Evolutionary conservation across 2,329 filamentous ascomycete species (phyloP).

Genomic region (Monilinia polystroma): DNA sequence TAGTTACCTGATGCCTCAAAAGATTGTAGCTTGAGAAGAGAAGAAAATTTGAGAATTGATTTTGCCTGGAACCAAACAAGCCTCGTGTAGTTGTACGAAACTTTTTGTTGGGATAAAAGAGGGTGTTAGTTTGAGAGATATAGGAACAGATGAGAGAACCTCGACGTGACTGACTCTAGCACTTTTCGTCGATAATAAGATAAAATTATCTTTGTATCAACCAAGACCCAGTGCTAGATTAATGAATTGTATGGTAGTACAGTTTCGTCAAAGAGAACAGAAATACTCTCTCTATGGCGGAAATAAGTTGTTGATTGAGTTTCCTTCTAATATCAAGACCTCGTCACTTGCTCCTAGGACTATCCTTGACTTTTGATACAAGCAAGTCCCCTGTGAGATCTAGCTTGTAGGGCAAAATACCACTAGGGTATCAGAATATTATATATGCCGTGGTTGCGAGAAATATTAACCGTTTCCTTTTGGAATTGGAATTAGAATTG

Average conservation of each 20-base stretch:
- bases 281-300: conserved; percentile 9
- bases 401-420: conserved; percentile 31
- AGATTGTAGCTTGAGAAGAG: background rate
- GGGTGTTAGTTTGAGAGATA: background rate
- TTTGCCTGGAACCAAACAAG: conserved; percentile 3
- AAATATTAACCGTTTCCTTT: conserved; percentile 22
- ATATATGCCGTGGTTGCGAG: conserved; percentile 15
- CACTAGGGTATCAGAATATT: conserved; percentile 28
- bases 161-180: conserved; percentile 4
- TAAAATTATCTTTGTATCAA: background rate
- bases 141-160: conserved; percentile 6
- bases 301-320: conserved; percentile 21
- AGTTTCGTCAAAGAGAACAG: conserved; percentile 17
- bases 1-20: conserved; percentile 5
- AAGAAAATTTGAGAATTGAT: conserved; percentile 22
- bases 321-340: conserved; percentile 28
- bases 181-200: conserved; percentile 16
- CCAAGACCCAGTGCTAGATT: conserved; percentile 11
- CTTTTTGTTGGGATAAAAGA: background rate
- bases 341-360: conserved; percentile 34
- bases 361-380: conserved; percentile 36
- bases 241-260: conserved; percentile 19
- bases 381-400: conserved; percentile 36
- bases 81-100: background rate
- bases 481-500: too few relatives aligned